A percentile compares a stretch with the other conserved stretches of the same genome.
phyloP scores from a whole-genome alignment of 306 rosid genomes.

The Vigna angularis region DNA sequence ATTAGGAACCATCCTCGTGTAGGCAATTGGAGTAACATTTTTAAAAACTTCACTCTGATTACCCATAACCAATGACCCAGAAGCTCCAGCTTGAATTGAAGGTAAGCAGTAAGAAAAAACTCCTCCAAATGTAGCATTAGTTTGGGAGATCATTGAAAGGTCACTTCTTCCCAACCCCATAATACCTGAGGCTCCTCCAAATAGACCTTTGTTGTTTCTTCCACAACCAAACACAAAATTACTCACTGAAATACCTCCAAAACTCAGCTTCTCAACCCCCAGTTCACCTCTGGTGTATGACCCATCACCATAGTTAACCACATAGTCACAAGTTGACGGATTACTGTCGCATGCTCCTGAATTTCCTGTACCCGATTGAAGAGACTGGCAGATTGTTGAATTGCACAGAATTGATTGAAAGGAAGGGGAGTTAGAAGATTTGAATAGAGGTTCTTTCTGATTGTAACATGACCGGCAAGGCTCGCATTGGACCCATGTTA shows the following conservation, averaged over 20 bases:
- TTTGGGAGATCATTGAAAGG: constrained; percentile 1
- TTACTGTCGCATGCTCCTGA: not conserved
- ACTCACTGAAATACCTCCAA: constrained; percentile 9
- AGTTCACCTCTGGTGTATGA: not conserved
- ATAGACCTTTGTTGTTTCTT: constrained; percentile 15
- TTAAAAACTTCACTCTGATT: not conserved
- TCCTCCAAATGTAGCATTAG: constrained; percentile 2
- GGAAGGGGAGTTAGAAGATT: constrained; percentile 1
- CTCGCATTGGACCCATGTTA: constrained; percentile 15
- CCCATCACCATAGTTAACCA: constrained; percentile 18
- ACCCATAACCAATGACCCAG: constrained; percentile 9
- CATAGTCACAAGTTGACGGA: constrained; percentile 2
- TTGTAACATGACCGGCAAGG: not conserved
- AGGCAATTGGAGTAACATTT: constrained; percentile 15
- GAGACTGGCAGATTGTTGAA: constrained; percentile 10
- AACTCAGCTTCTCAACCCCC: not conserved
- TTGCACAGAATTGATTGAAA: constrained; percentile 14
- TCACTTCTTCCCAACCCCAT: constrained; percentile 15
- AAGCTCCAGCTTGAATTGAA: constrained; percentile 1
- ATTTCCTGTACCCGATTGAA: not conserved
- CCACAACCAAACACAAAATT: constrained; percentile 12
- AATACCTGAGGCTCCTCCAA: constrained; percentile 13
- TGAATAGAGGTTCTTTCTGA: not conserved
- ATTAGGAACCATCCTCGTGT: constrained; percentile 17
- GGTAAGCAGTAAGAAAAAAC: constrained; percentile 8